Conservation (phyloP, 2,329 filamentous ascomycete genomes). For the Arthrobotrys musiformis region DNA sequence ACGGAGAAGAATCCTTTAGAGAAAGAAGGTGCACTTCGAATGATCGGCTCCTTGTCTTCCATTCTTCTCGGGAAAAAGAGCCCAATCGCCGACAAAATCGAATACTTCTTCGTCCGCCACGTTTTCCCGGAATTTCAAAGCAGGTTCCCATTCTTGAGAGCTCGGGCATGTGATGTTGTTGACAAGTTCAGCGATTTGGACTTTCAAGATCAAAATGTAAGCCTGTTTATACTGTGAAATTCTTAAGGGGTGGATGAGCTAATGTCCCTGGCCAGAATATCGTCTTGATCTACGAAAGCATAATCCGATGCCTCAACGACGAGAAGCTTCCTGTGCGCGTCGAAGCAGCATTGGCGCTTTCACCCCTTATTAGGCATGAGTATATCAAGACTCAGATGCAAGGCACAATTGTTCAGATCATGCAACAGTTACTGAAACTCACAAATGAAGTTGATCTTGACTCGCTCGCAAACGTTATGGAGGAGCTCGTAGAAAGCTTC, state of each 20-base stretch:
- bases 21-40: conserved; percentile 94
- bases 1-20: conserved; percentile 92
- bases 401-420: conserved; percentile 96
- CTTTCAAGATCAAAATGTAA: conserved; percentile 85
- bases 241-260: background rate
- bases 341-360: conserved; percentile 89
- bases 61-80: conserved; percentile 98
- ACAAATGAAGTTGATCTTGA: conserved; percentile 99
- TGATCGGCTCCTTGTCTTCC: conserved; percentile 94
- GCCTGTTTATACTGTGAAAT: background rate
- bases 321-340: conserved; percentile 92
- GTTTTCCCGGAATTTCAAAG: conserved; percentile 98
- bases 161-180: conserved; percentile 93
- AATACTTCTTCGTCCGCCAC: conserved; percentile 97
- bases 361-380: conserved; percentile 95
- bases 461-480: conserved; percentile 97
- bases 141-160: conserved; percentile 88
- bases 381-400: conserved; percentile 96
- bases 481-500: conserved; percentile 99
- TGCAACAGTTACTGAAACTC: conserved; percentile 97
- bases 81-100: conserved; percentile 94
- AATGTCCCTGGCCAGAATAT: conserved; percentile 71
- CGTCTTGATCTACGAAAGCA: conserved; percentile 94
- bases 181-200: conserved; percentile 98
- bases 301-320: conserved; percentile 96